Evolutionary conservation across 352 stramenopile species (phyloP).

Genomic region (Phytophthora brassicae): DNA sequence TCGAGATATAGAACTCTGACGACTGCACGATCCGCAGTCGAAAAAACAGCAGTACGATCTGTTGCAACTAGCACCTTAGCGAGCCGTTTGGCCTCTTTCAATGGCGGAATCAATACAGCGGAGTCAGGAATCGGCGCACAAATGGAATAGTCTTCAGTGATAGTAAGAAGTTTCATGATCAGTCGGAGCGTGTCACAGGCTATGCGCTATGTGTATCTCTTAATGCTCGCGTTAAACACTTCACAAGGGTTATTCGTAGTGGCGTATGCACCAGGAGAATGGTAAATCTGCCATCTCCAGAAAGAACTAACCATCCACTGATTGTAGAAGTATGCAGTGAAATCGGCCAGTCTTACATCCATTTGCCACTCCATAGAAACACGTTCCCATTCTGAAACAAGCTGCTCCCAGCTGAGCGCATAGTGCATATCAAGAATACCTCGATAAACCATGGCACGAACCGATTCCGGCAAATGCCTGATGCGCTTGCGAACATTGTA

Average conservation of each 20-base stretch:
- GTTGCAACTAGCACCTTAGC: not conserved
- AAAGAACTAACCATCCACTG: constrained; percentile 11
- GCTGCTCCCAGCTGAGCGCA: not conserved
- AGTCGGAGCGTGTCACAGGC: not conserved
- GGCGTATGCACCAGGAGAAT: constrained; percentile 7
- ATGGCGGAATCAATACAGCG: not conserved
- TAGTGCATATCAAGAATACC: constrained; percentile 6
- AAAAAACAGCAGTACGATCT: not conserved
- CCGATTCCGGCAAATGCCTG: not conserved
- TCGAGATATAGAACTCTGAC: not conserved
- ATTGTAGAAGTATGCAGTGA: constrained; percentile 1
- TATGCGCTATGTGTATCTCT: constrained; percentile 10
- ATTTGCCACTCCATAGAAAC: not conserved
- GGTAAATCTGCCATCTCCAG: constrained; percentile 24
- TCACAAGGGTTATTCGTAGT: constrained; percentile 28
- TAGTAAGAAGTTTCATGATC: constrained; percentile 4
- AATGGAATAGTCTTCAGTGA: constrained; percentile 3
- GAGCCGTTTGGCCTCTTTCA: not conserved
- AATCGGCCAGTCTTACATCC: not conserved
- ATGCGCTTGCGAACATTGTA: constrained; percentile 21
- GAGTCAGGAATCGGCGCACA: not conserved
- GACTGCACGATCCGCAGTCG: not conserved
- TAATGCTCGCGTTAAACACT: constrained; percentile 27
- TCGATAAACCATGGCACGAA: not conserved
- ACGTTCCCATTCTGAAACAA: not conserved